Conservation (phyloP, 345 rosid species). For the Aquilaria sinensis region DNA sequence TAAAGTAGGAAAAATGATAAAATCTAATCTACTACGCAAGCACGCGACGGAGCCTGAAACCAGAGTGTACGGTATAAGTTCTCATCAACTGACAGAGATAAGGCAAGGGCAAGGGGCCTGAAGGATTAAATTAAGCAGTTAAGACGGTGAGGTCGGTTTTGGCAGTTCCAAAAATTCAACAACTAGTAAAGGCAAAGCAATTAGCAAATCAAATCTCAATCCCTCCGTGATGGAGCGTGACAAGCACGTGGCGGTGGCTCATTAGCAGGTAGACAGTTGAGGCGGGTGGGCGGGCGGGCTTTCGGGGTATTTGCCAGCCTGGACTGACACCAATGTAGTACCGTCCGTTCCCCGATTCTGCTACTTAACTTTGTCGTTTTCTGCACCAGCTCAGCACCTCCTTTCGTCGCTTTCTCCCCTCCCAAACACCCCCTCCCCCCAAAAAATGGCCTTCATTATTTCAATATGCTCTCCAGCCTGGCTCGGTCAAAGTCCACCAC, state of each 20-base stretch:
- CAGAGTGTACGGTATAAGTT: too few relatives aligned
- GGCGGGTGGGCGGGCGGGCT: constrained; percentile 8
- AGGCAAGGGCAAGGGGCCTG: background rate
- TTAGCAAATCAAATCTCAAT: too few relatives aligned
- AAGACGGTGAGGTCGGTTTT: constrained; percentile 31
- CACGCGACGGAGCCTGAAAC: too few relatives aligned
- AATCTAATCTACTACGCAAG: too few relatives aligned
- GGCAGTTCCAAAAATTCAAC: constrained; percentile 11
- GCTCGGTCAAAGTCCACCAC: constrained; percentile 31
- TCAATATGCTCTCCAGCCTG: constrained; percentile 52
- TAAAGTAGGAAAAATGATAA: too few relatives aligned
- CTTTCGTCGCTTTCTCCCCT: constrained; percentile 27
- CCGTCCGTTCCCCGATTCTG: constrained; percentile 34
- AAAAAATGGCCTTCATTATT: background rate
- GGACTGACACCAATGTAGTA: constrained; percentile 38
- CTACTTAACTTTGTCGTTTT: constrained; percentile 45
- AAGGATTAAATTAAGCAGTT: constrained; percentile 6
- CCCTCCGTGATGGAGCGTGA: constrained; percentile 9
- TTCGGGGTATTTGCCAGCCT: constrained; percentile 29
- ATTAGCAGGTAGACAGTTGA: constrained; percentile 23
- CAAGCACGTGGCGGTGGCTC: constrained; percentile 29
- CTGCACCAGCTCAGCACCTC: constrained; percentile 35
- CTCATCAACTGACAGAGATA: too few relatives aligned
- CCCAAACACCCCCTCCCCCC: too few relatives aligned
- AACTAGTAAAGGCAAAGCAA: too few relatives aligned